A percentile compares a stretch with the other conserved stretches of the same genome.
Conservation (phyloP, 2,329 filamentous ascomycete species). For the Cytospora piceae region DNA sequence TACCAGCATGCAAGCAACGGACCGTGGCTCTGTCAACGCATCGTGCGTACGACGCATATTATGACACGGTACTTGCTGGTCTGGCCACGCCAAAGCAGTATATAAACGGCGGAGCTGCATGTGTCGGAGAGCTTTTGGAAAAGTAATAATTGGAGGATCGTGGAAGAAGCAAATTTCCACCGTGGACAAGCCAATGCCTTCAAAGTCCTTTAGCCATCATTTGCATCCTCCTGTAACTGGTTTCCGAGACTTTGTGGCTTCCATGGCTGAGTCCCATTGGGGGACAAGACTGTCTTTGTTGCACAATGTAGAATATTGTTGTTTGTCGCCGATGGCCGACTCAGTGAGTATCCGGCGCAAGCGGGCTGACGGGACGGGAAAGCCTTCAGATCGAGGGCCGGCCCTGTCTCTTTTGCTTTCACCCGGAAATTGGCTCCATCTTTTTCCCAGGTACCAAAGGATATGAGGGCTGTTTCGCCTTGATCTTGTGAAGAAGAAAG, state of each 20-base stretch:
- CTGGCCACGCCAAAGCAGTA: not conserved
- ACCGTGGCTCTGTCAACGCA: not conserved
- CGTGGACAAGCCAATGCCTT: not conserved
- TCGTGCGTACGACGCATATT: not conserved
- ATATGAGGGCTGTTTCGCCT: not conserved
- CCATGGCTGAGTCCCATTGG: slow-evolving; percentile 2
- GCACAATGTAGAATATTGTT: not conserved
- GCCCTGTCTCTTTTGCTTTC: not conserved
- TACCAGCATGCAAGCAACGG: not conserved
- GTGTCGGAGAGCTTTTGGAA: not conserved
- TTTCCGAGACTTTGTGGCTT: slow-evolving; percentile 7
- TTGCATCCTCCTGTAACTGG: not conserved
- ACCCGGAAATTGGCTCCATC: not conserved
- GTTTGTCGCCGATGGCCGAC: not conserved
- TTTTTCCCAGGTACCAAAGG: not conserved
- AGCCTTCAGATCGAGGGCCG: too few species aligned
- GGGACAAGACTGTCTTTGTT: not conserved
- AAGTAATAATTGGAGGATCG: not conserved
- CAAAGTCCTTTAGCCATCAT: not conserved
- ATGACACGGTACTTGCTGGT: too few species aligned
- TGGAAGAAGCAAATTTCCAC: not conserved
- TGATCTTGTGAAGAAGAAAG: not conserved
- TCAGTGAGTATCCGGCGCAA: not conserved
- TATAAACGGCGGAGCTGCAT: slow-evolving; percentile 5
- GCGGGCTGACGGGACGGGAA: not conserved